Conservation (phyloP, 2,329 filamentous ascomycete genomes). For the Calcarisporium arbuscula region DNA sequence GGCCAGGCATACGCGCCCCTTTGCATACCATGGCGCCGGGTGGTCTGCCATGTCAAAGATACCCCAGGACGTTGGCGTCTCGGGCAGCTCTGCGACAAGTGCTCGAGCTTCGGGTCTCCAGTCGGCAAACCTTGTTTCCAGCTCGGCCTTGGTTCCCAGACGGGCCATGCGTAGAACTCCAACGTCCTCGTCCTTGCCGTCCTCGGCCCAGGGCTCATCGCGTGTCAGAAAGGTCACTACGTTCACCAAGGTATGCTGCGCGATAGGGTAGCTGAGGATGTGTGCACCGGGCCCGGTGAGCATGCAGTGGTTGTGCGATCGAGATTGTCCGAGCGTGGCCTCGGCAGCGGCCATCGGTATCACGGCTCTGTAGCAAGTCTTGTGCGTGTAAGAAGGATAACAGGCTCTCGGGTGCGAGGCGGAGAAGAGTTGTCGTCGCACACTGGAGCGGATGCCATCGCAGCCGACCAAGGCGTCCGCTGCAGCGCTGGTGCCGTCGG, state of each 20-base stretch:
- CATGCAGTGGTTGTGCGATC: background rate
- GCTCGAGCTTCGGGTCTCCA: no score
- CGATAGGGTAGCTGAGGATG: background rate
- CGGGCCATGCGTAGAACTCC: background rate
- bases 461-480: constrained; percentile 16
- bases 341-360: constrained; percentile 5
- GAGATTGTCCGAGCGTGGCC: background rate
- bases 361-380: constrained; percentile 1
- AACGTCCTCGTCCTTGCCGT: no score
- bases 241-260: background rate
- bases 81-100: no score
- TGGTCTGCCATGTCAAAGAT: no score
- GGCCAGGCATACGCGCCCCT: background rate
- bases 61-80: no score
- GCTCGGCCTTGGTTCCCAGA: no score
- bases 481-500: constrained; percentile 30
- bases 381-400: constrained; percentile 5
- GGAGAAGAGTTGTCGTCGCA: constrained; percentile 2
- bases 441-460: constrained; percentile 8
- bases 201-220: no score
- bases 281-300: background rate
- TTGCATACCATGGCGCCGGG: background rate
- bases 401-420: constrained; percentile 1
- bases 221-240: background rate
- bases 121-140: no score